phyloP scores from a whole-genome alignment of 2,329 filamentous ascomycete genomes.

The Diaporthe longicolla region DNA sequence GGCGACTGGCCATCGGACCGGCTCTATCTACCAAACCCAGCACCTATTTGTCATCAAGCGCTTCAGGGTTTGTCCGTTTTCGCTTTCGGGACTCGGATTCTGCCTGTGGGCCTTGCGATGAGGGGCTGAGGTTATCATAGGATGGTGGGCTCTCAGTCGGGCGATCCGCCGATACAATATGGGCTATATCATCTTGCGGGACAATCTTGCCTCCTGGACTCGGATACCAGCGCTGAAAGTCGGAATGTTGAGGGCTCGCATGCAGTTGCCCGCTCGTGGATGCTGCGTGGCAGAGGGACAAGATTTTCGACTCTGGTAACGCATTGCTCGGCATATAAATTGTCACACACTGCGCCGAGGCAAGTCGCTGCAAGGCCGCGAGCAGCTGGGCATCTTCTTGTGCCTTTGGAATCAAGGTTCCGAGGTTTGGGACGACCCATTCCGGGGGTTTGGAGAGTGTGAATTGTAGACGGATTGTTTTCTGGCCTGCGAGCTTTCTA shows the following conservation, averaged over 20 bases:
- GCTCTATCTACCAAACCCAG: not conserved
- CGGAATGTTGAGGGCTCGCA: not conserved
- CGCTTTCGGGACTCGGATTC: not conserved
- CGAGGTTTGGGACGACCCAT: not conserved
- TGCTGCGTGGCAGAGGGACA: not conserved
- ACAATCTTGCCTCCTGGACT: not conserved
- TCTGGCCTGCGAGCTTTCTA: not conserved
- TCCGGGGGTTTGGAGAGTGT: not conserved
- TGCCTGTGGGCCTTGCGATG: not conserved
- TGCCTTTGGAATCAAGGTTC: not conserved
- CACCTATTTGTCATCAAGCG: not conserved
- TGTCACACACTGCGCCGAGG: not conserved
- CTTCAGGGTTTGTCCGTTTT: not conserved
- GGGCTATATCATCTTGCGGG: not conserved
- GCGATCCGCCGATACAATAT: not conserved
- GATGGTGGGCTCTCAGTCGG: slow-evolving; percentile 1
- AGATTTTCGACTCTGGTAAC: not conserved
- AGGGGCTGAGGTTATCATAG: not conserved
- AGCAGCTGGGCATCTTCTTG: not conserved
- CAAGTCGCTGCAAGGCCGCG: not conserved
- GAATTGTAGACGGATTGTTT: not conserved
- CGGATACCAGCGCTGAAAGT: not conserved
- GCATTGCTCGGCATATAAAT: not conserved
- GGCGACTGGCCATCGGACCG: not conserved
- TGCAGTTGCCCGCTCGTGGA: not conserved